A percentile compares a stretch with the other conserved stretches of the same genome.
phyloP scores from a whole-genome alignment of 176 grass and related monocot genomes.

The Dendrocalamus sinicus region DNA sequence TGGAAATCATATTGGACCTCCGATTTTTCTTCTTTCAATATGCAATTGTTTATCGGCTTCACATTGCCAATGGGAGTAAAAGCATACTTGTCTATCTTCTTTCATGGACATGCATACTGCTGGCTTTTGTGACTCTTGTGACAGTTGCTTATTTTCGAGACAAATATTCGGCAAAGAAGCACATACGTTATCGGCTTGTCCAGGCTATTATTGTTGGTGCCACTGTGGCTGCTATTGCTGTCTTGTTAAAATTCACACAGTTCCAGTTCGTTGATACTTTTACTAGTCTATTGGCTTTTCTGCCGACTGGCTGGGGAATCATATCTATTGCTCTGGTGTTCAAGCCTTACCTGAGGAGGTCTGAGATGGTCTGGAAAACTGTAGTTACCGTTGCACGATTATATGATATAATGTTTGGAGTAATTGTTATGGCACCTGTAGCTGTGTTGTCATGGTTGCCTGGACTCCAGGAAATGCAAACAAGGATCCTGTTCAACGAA shows the following conservation, averaged over 20 bases:
- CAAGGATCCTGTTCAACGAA: constrained; percentile 96
- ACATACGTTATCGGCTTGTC: constrained; percentile 83
- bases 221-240: constrained; percentile 60
- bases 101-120: constrained; percentile 78
- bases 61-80: constrained; percentile 65
- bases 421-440: constrained; percentile 83
- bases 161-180: constrained; percentile 86
- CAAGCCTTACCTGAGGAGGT: constrained; percentile 71
- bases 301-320: constrained; percentile 97
- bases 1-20: constrained; percentile 89
- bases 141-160: constrained; percentile 75
- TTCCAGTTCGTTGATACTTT: constrained; percentile 84
- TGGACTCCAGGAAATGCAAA: constrained; percentile 96
- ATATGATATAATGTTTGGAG: constrained; percentile 91
- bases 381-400: constrained; percentile 76
- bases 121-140: constrained; percentile 72
- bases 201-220: constrained; percentile 68
- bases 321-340: constrained; percentile 88
- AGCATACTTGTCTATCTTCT: constrained; percentile 92
- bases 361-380: constrained; percentile 77
- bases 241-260: constrained; percentile 67
- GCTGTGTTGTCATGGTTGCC: constrained; percentile 94
- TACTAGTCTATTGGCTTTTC: constrained; percentile 81
- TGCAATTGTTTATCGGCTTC: constrained; percentile 83
- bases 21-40: constrained; percentile 97